phyloP scores from a whole-genome alignment of 148 eudicot genomes.

The Chenopodium formosanum region DNA sequence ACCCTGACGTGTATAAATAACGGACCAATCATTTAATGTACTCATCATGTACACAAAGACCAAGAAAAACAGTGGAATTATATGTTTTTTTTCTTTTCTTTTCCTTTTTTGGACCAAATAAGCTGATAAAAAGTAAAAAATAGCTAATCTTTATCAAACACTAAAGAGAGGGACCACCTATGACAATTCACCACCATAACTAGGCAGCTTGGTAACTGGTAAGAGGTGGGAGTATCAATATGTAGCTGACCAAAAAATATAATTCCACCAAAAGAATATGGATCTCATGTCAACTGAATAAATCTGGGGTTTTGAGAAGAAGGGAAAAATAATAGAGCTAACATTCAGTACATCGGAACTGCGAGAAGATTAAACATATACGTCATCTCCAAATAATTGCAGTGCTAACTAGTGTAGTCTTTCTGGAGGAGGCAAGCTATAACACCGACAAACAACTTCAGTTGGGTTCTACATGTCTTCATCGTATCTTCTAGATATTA shows the following conservation, averaged over 20 bases:
- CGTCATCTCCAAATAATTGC: slow-evolving; percentile 8
- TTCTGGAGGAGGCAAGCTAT: neutral
- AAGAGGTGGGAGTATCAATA: neutral
- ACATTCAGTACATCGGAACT: neutral
- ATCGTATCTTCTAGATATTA: neutral
- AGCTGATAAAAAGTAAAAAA: neutral
- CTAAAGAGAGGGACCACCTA: neutral
- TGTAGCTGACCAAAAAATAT: neutral
- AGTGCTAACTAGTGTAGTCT: neutral
- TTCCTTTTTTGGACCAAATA: neutral
- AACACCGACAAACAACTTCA: neutral
- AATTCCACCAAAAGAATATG: neutral
- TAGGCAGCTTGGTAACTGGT: neutral
- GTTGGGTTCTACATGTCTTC: neutral
- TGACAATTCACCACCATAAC: slow-evolving; percentile 1
- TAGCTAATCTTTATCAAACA: neutral
- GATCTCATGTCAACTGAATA: neutral
- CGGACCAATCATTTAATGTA: slow-evolving; percentile 12
- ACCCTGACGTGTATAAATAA: neutral
- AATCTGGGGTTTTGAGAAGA: neutral
- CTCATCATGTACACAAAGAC: neutral
- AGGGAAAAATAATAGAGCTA: neutral
- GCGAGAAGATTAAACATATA: slow-evolving; percentile 7
- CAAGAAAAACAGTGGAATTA: neutral
- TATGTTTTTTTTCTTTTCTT: neutral